Evolutionary conservation across 1,284 basidiomycete genomes (phyloP), one percentile per base, ranked within the genome.

Genomic region (Anthracocystis panici-leucophaei): DNA sequence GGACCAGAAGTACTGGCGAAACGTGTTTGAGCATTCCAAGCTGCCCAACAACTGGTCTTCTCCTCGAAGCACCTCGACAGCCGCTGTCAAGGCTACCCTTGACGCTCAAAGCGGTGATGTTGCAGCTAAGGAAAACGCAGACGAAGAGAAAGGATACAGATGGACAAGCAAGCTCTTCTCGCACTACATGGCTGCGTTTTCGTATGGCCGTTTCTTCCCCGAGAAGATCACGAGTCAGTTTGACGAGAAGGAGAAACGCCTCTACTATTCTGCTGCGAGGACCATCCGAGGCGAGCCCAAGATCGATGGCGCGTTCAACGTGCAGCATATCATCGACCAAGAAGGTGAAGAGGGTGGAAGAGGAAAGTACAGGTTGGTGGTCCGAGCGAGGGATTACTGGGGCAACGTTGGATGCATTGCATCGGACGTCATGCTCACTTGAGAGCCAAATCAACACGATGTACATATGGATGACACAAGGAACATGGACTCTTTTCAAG

Each of bases 21-120:
- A 38, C 14, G 57, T 72, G 23, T 81, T 80, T 66, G 79, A 82
- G 64, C 79, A 81, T 57, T 58, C 59, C 58, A 78, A 80, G 45
- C 50, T 81, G 48, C 75, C 73, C 41, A 75, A 71, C 51, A 59
- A 59, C 38, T 68, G 67, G 65, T 41, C 71, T 12, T 42, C 54
- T 54, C 10, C n/a, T 12, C 40, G 18, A 6, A 10, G n/a, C n/a
- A 21, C 53, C 7, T 35, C 20, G 11, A 14, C 35, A 14, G 14
- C 41, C 21, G 55, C 50, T 9, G 9, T 23, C 35, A 42, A 42
- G 4, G n/a, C n/a, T 1, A 21, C 2, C 5, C 7, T 16, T 7
- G n/a, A n/a, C 1, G n/a, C 41, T 20, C 42, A 53, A 3, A 16
- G 35, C 11, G 21, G 10, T 41, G 29, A 49, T 8, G 50, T 25